Conservation (phyloP, 495 filamentous ascomycete genomes). For the Lophiostoma macrostomum region DNA sequence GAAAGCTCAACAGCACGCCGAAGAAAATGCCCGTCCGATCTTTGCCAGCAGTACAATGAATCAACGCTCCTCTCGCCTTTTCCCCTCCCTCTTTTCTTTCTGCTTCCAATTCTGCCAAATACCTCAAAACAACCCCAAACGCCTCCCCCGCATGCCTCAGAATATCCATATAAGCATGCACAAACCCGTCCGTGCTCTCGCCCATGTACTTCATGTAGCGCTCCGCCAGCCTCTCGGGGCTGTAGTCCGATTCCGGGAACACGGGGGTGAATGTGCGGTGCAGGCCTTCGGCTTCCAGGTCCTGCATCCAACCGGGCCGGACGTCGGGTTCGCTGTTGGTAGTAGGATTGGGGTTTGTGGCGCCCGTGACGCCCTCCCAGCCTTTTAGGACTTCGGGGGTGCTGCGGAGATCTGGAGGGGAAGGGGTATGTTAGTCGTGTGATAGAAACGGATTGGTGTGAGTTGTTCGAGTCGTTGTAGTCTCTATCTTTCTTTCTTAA, state of each 20-base stretch:
- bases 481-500: no score
- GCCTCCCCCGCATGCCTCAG: constrained; percentile 30
- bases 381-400: constrained; percentile 31
- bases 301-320: constrained; percentile 26
- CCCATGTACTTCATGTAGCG: constrained; percentile 41
- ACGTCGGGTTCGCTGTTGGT: no score
- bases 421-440: no score
- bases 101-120: constrained; percentile 26
- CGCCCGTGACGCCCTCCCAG: constrained; percentile 1
- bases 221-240: constrained; percentile 41
- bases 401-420: constrained; percentile 38
- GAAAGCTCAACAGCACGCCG: constrained; percentile 38
- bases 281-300: constrained; percentile 20
- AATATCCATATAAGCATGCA: constrained; percentile 41
- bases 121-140: constrained; percentile 36
- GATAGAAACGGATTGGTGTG: no score
- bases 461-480: no score
- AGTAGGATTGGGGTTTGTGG: no score
- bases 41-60: constrained; percentile 47
- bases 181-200: constrained; percentile 39
- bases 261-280: constrained; percentile 40
- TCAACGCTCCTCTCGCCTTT: constrained; percentile 29
- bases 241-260: constrained; percentile 42
- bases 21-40: constrained; percentile 45
- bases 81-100: not conserved